Evolutionary conservation across 2,329 filamentous ascomycete genomes (phyloP), one percentile per base, ranked within the genome.

Genomic region (Nigrospora osmanthi): DNA sequence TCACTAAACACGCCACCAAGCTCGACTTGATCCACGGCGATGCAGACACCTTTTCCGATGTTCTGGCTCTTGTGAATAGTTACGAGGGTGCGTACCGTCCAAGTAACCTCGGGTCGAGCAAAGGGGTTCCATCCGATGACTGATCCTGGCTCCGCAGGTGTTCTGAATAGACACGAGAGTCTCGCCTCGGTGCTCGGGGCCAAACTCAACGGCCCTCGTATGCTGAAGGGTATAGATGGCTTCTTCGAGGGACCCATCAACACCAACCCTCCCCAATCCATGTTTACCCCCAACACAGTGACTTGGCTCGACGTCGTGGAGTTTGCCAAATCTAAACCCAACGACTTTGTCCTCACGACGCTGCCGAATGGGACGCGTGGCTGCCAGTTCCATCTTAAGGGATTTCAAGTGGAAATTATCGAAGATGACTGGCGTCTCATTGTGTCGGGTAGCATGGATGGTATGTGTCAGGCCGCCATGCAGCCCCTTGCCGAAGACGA

Each of bases 381-480:
- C 43, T 94, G 89, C 59, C 86, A 88, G 50, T 93, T 95, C 62
- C 81, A 83, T 58, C 82, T 88, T 51, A 89, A 89, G 58, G 86
- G 89, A 49, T 77, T 83, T 52, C 79, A 86, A 40, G 84, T 94
- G 10, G 87, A 95, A 66, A 91, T 95, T 49, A 82, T 81, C 15
- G 88, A 94, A 62, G 88, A 94, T 60, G 89, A 95, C 60, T 95
- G 84, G 73, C 77, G 89, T 36, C 70, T 95, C 52, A 90, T 95
- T 52, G 81, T 82, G 44, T 90, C 86, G 35, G 88, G 89, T 28
- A 86, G 87, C 52, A 79, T 90, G 11, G 87, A 94, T 62, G 83
- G 88, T 58, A 72, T 76, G 47, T 56, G 56, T 15, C 78, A 89
- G 64, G 88, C 89, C 15, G 84, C 88, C 2, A 83, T 85, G 13